Evolutionary conservation across 2,329 filamentous ascomycete genomes (phyloP), one percentile per base, ranked within the genome.

Genomic region (Aureobasidium lini): DNA sequence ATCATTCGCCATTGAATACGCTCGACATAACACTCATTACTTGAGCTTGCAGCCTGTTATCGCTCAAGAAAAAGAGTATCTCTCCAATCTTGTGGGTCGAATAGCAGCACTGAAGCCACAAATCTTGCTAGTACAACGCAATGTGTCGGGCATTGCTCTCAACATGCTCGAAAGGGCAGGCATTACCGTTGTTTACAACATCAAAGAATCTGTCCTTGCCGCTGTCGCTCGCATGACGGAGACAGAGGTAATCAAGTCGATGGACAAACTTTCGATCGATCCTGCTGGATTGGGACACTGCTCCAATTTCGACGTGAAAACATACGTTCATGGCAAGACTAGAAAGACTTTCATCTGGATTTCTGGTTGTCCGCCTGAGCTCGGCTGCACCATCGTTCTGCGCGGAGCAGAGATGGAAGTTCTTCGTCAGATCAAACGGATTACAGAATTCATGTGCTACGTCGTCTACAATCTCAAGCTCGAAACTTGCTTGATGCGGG

Each of bases 361-460:
- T 2, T 95, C 92, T 1, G 93, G 93, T 2, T 96, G 91, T 66
- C 85, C 88, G 8, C 90, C 89, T 63, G 88, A 95, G 61, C 82
- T 99, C 2, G 95, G 94, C 0, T 97, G 94, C 70, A 99, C 94
- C 0, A 96, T 99, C 66, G 90, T 91, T 11, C 78, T 99, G 23
- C 86, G 94, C 47, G 94, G 94, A 1, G 89, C 88, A 3, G 85
- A 88, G 61, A 86, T 85, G 32, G 77, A 83, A 49, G 79, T 85
- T 0, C 79, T 99, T 16, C 79, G 84, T 1, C 89, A 86, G 66
- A 85, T 99, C 72, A 99, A 99, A 74, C 84, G 85, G 56, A 94
- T 99, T 65, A 94, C 93, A 10, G 94, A 99, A 70, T 97, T 99
- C 70, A 96, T 99, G 93, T 88, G 95, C 39, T 99, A 97, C 66